These are phyloP conservation scores for Protea cynaroides DNA, from an alignment of 164 flowering plant genomes.

Conservation along the genomic window DNA sequence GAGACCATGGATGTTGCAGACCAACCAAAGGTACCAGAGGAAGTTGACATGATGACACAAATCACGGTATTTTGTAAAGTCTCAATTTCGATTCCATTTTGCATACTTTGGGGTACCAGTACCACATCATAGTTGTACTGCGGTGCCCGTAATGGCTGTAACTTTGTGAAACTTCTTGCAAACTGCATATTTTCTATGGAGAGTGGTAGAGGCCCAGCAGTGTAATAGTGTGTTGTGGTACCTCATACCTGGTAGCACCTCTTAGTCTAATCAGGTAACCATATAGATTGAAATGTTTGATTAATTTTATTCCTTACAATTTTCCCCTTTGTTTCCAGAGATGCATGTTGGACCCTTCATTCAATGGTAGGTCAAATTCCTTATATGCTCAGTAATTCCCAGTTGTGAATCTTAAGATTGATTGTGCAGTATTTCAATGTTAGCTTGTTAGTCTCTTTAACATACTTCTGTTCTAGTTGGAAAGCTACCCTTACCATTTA, in stretches of 20 bases:
- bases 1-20: conserved; percentile 20
- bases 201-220: neutral
- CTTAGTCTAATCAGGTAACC: neutral
- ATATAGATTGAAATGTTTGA: neutral
- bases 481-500: too few species aligned
- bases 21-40: conserved; percentile 18
- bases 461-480: too few species aligned
- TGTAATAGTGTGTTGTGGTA: conserved; percentile 1
- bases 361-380: conserved; percentile 41
- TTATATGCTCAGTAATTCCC: neutral
- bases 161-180: neutral
- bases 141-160: neutral
- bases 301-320: neutral
- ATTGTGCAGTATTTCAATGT: too few species aligned
- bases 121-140: neutral
- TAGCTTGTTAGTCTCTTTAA: too few species aligned
- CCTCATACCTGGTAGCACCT: neutral
- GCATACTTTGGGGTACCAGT: neutral
- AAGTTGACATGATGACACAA: conserved; percentile 42
- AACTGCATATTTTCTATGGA: conserved; percentile 1
- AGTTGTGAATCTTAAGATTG: too few species aligned
- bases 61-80: conserved; percentile 39
- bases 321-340: conserved; percentile 35
- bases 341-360: conserved; percentile 59
- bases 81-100: neutral